phyloP scores from a whole-genome alignment of 345 rosid genomes.

The Chamaenerion angustifolium region DNA sequence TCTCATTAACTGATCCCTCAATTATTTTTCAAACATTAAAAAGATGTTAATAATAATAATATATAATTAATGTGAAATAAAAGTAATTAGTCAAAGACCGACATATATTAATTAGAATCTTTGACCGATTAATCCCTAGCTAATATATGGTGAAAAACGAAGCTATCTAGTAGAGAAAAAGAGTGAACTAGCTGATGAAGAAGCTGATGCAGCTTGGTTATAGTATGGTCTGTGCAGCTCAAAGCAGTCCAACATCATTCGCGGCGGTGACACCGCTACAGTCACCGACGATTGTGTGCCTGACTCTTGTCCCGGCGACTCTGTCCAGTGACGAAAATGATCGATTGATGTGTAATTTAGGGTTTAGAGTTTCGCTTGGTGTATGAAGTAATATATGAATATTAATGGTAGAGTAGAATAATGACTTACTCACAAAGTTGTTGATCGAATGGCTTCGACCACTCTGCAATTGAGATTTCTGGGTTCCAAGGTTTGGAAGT shows the following conservation, averaged over 20 bases:
- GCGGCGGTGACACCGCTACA: conserved; percentile 41
- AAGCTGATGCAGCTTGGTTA: conserved; percentile 14
- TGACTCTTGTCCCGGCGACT: conserved; percentile 39
- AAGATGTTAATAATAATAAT: no score
- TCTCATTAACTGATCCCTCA: no score
- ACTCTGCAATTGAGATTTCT: conserved; percentile 18
- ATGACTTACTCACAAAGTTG: conserved; percentile 23
- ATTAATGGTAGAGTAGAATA: no score
- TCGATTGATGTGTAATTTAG: no score
- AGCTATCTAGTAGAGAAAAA: conserved; percentile 50
- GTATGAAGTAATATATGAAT: no score
- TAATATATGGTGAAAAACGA: no score
- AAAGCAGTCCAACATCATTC: conserved; percentile 70
- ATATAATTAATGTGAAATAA: no score
- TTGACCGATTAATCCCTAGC: no score
- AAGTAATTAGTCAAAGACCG: no score
- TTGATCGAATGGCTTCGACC: conserved; percentile 23
- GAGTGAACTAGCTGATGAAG: conserved; percentile 51
- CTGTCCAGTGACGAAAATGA: conserved; percentile 24
- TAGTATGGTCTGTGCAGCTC: conserved; percentile 30
- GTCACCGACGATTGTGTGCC: conserved; percentile 50
- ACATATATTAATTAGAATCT: no score
- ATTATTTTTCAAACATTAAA: no score
- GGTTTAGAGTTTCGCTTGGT: not conserved
- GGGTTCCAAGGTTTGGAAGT: conserved; percentile 30